phyloP scores from a whole-genome alignment of 805 yeast genomes.

The Kuraishia ogatae region DNA sequence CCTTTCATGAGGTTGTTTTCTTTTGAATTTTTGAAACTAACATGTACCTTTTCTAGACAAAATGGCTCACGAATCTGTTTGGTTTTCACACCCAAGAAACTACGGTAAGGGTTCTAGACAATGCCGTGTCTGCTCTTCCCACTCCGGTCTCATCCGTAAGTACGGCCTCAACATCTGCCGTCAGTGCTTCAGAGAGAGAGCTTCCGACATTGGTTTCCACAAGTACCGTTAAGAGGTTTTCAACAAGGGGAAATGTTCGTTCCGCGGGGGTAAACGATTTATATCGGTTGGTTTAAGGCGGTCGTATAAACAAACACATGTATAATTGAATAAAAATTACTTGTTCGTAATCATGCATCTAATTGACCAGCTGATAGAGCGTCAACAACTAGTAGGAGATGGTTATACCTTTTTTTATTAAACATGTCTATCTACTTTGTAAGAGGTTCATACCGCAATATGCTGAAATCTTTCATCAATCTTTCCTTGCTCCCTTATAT shows the following conservation, averaged over 20 bases:
- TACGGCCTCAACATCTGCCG: slow-evolving; percentile 99
- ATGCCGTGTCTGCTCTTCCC: slow-evolving; percentile 98
- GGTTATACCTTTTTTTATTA: neutral
- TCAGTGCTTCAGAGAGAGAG: slow-evolving; percentile 99
- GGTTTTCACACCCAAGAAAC: slow-evolving; percentile 99
- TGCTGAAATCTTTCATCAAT: slow-evolving; percentile 62
- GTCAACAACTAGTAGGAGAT: neutral
- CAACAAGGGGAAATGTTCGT: neutral
- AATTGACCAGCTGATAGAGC: neutral
- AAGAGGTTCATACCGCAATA: slow-evolving; percentile 18
- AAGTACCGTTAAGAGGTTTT: slow-evolving; percentile 75
- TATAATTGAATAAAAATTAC: slow-evolving; percentile 2
- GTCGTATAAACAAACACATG: slow-evolving; percentile 1
- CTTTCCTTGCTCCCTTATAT: slow-evolving; percentile 58
- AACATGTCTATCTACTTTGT: neutral
- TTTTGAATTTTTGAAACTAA: neutral
- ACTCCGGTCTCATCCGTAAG: slow-evolving; percentile 99
- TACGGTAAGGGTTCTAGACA: slow-evolving; percentile 99
- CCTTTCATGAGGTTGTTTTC: neutral
- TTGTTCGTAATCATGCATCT: neutral
- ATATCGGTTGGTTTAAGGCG: neutral
- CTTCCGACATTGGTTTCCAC: slow-evolving; percentile 98
- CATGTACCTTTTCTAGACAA: slow-evolving; percentile 30
- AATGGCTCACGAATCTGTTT: slow-evolving; percentile 99
- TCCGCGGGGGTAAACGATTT: neutral